These are phyloP conservation scores for Torulaspora pretoriensis DNA, from an alignment of 1,139 yeast genomes.

Conservation along the genomic window DNA sequence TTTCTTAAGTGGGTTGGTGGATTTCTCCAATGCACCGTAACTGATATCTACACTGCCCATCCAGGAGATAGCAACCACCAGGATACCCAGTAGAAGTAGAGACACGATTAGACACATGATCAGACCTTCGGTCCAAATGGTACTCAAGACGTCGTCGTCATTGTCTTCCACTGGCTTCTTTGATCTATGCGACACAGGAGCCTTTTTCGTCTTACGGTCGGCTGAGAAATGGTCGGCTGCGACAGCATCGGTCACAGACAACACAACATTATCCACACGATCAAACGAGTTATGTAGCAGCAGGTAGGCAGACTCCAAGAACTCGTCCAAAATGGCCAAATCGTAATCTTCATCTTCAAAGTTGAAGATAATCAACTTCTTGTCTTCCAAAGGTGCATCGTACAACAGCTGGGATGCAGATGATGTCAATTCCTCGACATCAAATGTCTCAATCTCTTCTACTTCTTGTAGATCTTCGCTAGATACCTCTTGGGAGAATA, in stretches of 20 bases:
- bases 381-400: conserved; percentile 18
- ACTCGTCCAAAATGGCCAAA: conserved; percentile 24
- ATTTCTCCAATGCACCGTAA: conserved; percentile 67
- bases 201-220: conserved; percentile 3
- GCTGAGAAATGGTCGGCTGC: background rate
- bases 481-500: conserved; percentile 6
- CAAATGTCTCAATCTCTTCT: conserved; percentile 8
- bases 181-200: conserved; percentile 6
- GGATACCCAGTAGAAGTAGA: conserved; percentile 46
- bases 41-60: conserved; percentile 56
- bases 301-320: conserved; percentile 24
- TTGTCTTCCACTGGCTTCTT: conserved; percentile 8
- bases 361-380: conserved; percentile 23
- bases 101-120: conserved; percentile 62
- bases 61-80: conserved; percentile 59
- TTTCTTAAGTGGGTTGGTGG: conserved; percentile 60
- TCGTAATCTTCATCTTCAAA: conserved; percentile 24
- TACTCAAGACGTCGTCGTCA: conserved; percentile 28
- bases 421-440: conserved; percentile 19
- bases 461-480: conserved; percentile 1
- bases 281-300: conserved; percentile 24
- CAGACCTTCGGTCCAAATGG: conserved; percentile 47
- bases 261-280: conserved; percentile 19
- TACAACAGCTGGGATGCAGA: conserved; percentile 22
- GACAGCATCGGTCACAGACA: conserved; percentile 14